These are phyloP conservation scores for Imleria badia DNA, from an alignment of 768 basidiomycete genomes.

Conservation along the genomic window DNA sequence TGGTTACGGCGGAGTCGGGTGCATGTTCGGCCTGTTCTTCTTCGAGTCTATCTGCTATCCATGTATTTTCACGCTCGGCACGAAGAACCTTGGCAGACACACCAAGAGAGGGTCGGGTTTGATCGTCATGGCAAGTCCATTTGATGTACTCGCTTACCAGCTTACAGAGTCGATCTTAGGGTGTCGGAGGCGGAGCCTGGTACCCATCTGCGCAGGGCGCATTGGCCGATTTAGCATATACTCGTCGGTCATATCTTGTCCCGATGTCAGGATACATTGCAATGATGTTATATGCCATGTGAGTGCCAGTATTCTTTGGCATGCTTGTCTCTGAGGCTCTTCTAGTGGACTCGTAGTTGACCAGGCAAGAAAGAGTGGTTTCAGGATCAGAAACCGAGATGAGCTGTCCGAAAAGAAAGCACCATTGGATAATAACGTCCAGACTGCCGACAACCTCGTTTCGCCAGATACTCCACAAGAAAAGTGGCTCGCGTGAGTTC, in stretches of 20 bases:
- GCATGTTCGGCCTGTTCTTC: slow-evolving; percentile 66
- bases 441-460: neutral
- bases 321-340: neutral
- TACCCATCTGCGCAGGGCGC: slow-evolving; percentile 61
- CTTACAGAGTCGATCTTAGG: slow-evolving; percentile 28
- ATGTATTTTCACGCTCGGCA: slow-evolving; percentile 65
- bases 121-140: slow-evolving; percentile 54
- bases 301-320: slow-evolving; percentile 25
- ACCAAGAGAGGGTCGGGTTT: slow-evolving; percentile 63
- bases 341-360: slow-evolving; percentile 53
- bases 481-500: slow-evolving; percentile 15
- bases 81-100: slow-evolving; percentile 60
- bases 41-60: slow-evolving; percentile 78
- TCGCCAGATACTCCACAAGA: slow-evolving; percentile 4
- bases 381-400: slow-evolving; percentile 50
- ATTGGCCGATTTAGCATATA: slow-evolving; percentile 49
- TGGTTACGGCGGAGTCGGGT: slow-evolving; percentile 56
- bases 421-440: neutral
- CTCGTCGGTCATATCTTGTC: slow-evolving; percentile 58
- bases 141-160: neutral
- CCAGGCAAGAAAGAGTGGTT: slow-evolving; percentile 48
- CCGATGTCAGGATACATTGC: slow-evolving; percentile 57
- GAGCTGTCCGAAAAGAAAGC: slow-evolving; percentile 33
- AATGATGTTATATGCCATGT: slow-evolving; percentile 60
- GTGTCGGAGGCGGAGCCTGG: slow-evolving; percentile 69